Evolutionary conservation across 2,329 filamentous ascomycete species (phyloP).

Genomic region (Ilyonectria sp.): DNA sequence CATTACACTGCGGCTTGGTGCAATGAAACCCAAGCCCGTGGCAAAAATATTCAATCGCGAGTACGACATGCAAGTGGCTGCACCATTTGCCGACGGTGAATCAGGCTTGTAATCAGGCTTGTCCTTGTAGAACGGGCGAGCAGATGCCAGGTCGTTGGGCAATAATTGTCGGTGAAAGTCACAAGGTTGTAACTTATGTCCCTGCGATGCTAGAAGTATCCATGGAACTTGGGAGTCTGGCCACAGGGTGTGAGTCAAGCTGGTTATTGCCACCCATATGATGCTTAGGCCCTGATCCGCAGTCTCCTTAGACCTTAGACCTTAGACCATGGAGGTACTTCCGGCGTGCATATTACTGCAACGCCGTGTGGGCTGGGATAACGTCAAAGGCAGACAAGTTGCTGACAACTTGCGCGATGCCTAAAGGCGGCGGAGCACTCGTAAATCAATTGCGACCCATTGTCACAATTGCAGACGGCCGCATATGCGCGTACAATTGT

Average conservation of each 20-base stretch:
- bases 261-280: slow-evolving; percentile 17
- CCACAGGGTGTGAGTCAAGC: slow-evolving; percentile 18
- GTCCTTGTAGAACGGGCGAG: slow-evolving; percentile 12
- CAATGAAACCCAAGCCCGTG: neutral
- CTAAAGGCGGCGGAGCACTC: neutral
- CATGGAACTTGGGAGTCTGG: slow-evolving; percentile 8
- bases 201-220: slow-evolving; percentile 19
- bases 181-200: slow-evolving; percentile 15
- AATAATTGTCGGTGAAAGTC: slow-evolving; percentile 7
- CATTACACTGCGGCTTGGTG: slow-evolving; percentile 2
- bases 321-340: too few species aligned
- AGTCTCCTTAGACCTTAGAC: too few species aligned
- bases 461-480: neutral
- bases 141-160: slow-evolving; percentile 11
- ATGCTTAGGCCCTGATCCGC: neutral
- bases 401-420: neutral
- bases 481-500: neutral
- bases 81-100: slow-evolving; percentile 20
- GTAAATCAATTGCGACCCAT: neutral
- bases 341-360: neutral
- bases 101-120: slow-evolving; percentile 21
- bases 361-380: neutral
- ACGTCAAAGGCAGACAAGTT: neutral
- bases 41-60: slow-evolving; percentile 11
- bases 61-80: slow-evolving; percentile 9